Base-by-base conservation (phyloP, 768 basidiomycete genomes). In the Pleurotus tuber-regium region DNA sequence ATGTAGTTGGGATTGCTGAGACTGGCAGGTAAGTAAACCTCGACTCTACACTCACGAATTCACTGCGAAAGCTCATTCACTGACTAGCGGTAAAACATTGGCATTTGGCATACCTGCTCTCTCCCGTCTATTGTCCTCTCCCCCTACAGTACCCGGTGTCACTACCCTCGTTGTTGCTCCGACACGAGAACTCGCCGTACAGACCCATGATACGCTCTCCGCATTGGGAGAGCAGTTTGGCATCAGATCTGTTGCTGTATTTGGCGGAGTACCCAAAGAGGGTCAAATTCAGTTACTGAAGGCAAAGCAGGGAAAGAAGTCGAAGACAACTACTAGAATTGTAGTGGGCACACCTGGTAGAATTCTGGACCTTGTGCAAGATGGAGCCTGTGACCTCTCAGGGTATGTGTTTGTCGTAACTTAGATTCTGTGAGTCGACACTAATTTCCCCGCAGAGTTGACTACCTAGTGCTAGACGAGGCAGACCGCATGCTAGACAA, bases 401-500 rank as follows among this genome's bases (percentile, higher is more conserved):
- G 68, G 76, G 86, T 89, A 57, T 57, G 86, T 74, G 19, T 23
- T 36, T 19, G 6, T 4, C 21, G 44, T 46, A 12, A 8, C 33
- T 18, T 47, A 56, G 33, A 12, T 9, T 24, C 39, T 56, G 10
- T 14, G 6, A 6, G 11, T 14, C 23, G 14, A 43, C 40, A 26
- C 38, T 50, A 35, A 60, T 55, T n/a, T 14, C 44, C 30, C 14
- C 43, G 4, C 55, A 92, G 89, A 24, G 93, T 98, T 11, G 75
- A 83, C 36, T 99, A 95, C 70, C 74, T 98, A 18, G 96, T 98
- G 8, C 73, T 99, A 54, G 97, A 99, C 63, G 97, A 99, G 72
- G 97, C 97, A 4, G 96, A 98, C 70, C 80, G 96, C 44, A 98
- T 98, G 96, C 76, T 99, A 43, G 97, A 98, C 66, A 93, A 89